Percentiles rank a stretch among this genome's conserved stretches.
Evolutionary conservation across 2,329 filamentous ascomycete species (phyloP).

Genomic region (Aspergillus sp.): DNA sequence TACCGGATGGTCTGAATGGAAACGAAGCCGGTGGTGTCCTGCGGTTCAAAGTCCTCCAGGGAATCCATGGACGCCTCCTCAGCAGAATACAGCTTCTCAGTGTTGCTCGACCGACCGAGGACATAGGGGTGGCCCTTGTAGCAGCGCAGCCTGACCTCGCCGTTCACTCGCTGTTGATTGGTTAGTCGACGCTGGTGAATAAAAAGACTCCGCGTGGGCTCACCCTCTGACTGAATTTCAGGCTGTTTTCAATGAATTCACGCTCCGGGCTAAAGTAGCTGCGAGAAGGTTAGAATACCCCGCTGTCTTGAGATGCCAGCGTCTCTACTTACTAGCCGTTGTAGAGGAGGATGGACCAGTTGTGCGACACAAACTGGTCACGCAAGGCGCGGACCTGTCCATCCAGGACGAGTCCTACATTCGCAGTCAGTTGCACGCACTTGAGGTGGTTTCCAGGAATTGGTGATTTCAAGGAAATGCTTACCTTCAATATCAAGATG

Average conservation of each 20-base stretch:
- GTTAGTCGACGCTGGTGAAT: constrained; percentile 11
- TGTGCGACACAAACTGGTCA: constrained; percentile 60
- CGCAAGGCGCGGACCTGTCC: constrained; percentile 59
- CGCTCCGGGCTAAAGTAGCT: constrained; percentile 60
- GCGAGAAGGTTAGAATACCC: constrained; percentile 4
- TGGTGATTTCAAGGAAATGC: constrained; percentile 4
- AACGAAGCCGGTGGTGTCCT: constrained; percentile 57
- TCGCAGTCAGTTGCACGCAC: background rate
- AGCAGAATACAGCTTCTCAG: constrained; percentile 61
- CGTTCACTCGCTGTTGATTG: constrained; percentile 43
- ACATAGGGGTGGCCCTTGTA: constrained; percentile 57
- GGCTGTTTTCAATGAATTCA: constrained; percentile 59
- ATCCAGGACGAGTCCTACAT: constrained; percentile 54
- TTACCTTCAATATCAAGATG: constrained; percentile 46
- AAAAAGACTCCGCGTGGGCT: background rate
- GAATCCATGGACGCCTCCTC: constrained; percentile 61
- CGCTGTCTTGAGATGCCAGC: too few species aligned
- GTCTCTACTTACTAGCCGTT: constrained; percentile 46
- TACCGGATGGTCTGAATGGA: constrained; percentile 27
- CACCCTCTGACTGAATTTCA: constrained; percentile 48
- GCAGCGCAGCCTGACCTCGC: constrained; percentile 51
- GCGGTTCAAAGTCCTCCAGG: constrained; percentile 57
- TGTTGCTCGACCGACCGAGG: constrained; percentile 48
- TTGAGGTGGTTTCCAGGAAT: constrained; percentile 14
- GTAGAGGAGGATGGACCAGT: constrained; percentile 48